Base-by-base conservation (phyloP, 2,329 filamentous ascomycete species). In the Plectosphaerella plurivora region DNA sequence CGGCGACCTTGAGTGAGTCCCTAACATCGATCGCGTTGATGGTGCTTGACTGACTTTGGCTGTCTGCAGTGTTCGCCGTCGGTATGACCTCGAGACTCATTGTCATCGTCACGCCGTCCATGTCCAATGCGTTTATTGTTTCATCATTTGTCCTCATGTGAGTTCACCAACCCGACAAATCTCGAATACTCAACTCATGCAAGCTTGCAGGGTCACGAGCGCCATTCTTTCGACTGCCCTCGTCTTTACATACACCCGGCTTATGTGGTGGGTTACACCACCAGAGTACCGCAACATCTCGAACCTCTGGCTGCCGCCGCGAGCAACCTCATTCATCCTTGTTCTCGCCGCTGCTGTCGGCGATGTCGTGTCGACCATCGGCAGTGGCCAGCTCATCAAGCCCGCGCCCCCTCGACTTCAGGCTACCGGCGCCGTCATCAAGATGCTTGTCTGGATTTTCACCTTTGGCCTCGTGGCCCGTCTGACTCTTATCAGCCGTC, bases 221-320 rank as follows among this genome's bases (percentile, higher is more conserved):
- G 28, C 46, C 46, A 24, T 37, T 20, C 28, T 18, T 5, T 36
- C 46, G 41, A 50, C 41, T 4, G 48, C 48, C 25, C 28, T 57
- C 16, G 47, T 52, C 11, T 53, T 57, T 45, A 57, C 55, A 6
- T 55, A 57, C 47, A 57, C 55, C 5, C 41, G 55, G 12, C 20
- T 57, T 20, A 52, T 51, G 12, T 54, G 52, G 52, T 57, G 51
- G 55, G 49, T 57, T 28, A 52, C 53, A 22, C 49, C 53, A 1
- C 10, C 45, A 8, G 49, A 55, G 49, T 45, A 53, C 15, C 49
- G 51, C 10, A 52, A 24, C 6, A n/a, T 45, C 11, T 20, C 42
- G 37, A 50, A 36, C 9, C 41, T 55, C 20, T 54, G 55, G 53
- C n/a, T 55, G 36, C 55, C 55, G n/a, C 49, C 49, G 16, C 45